Conservation (phyloP, 345 rosid genomes). For the Mangifera indica region DNA sequence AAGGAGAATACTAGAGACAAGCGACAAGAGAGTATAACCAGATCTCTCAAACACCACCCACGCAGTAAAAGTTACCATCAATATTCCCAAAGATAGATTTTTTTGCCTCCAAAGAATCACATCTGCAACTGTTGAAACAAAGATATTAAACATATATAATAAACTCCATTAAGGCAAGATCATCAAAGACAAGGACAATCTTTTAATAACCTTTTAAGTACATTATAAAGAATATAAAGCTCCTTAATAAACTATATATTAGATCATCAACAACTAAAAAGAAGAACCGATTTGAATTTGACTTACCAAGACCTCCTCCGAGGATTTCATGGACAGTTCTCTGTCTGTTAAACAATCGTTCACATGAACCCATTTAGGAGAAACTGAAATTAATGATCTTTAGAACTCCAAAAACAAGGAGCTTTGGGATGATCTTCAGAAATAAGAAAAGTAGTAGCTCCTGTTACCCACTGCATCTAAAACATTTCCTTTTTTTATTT, state of each 20-base stretch:
- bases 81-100: slow-evolving; percentile 59
- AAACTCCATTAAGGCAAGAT: not conserved
- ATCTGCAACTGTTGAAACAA: slow-evolving; percentile 74
- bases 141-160: not conserved
- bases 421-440: slow-evolving; percentile 19
- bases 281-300: not conserved
- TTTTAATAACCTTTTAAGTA: not conserved
- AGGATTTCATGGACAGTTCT: slow-evolving; percentile 73
- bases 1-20: slow-evolving; percentile 80
- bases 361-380: slow-evolving; percentile 54
- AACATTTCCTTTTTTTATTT: not conserved
- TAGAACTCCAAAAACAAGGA: slow-evolving; percentile 19
- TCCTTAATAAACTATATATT: not conserved
- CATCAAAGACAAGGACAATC: not conserved
- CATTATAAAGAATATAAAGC: not conserved
- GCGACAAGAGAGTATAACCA: slow-evolving; percentile 80
- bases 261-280: slow-evolving; percentile 2
- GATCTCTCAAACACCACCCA: slow-evolving; percentile 92
- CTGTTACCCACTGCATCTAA: slow-evolving; percentile 2
- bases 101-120: slow-evolving; percentile 80
- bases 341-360: slow-evolving; percentile 63
- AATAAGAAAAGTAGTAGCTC: slow-evolving; percentile 13
- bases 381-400: slow-evolving; percentile 41
- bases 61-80: slow-evolving; percentile 63
- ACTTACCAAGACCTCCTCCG: slow-evolving; percentile 79